Evolutionary conservation across 306 rosid genomes (phyloP).

Genomic region (Fragaria vesca): DNA sequence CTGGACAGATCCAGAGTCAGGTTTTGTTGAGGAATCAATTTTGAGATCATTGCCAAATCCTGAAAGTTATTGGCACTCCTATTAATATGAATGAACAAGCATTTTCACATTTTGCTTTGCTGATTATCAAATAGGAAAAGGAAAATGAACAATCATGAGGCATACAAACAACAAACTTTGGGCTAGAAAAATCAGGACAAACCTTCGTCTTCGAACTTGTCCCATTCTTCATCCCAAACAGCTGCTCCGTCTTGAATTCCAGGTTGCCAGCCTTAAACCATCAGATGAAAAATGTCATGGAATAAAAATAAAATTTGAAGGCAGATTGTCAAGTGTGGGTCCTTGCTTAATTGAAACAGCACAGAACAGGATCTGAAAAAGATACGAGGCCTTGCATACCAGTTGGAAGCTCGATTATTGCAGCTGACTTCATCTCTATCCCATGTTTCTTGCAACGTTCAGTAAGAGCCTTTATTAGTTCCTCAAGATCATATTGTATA

Average conservation of each 20-base stretch:
- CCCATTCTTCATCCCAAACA: constrained; percentile 99
- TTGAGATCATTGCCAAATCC: constrained; percentile 82
- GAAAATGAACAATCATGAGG: background rate
- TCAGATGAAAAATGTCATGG: constrained; percentile 23
- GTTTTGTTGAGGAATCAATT: constrained; percentile 44
- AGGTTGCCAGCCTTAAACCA: constrained; percentile 88
- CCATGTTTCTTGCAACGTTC: constrained; percentile 94
- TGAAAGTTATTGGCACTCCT: constrained; percentile 27
- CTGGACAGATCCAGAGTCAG: constrained; percentile 39
- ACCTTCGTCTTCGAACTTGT: constrained; percentile 99
- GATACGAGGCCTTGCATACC: constrained; percentile 40
- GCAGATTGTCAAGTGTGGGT: background rate
- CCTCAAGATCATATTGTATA: constrained; percentile 85
- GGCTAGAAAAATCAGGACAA: constrained; percentile 15
- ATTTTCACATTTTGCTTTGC: background rate
- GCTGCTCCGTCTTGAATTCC: constrained; percentile 76
- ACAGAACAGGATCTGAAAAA: constrained; percentile 1
- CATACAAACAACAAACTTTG: background rate
- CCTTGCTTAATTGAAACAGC: constrained; percentile 1
- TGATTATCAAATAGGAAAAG: background rate
- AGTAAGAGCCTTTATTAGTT: constrained; percentile 62
- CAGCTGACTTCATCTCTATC: constrained; percentile 59
- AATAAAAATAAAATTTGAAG: constrained; percentile 17
- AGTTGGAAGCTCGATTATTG: constrained; percentile 75
- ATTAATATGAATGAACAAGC: constrained; percentile 3